Evolutionary conservation across 2,329 filamentous ascomycete species (phyloP).

Genomic region (Diplodia scrobiculata): DNA sequence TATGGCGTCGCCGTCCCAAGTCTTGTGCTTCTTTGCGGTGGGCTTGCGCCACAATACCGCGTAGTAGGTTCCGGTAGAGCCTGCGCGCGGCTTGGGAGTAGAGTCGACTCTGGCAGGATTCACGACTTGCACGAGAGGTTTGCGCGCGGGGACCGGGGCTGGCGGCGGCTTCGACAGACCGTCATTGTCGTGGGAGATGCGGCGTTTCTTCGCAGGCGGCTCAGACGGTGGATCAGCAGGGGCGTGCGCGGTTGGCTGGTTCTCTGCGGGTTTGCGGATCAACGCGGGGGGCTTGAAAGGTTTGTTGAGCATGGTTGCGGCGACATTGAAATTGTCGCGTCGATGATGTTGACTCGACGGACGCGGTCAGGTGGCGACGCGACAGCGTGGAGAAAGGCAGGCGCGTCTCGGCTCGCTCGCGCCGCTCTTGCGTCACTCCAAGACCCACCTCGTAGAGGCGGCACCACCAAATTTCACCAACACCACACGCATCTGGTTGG

Average conservation of each 20-base stretch:
- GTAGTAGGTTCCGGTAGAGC: constrained; percentile 46
- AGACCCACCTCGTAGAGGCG: background rate
- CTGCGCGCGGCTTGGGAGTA: constrained; percentile 1
- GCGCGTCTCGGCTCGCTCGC: background rate
- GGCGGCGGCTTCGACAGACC: constrained; percentile 31
- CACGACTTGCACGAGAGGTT: constrained; percentile 37
- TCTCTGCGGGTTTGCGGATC: constrained; percentile 31
- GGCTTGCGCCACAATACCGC: constrained; percentile 61
- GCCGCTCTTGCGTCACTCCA: constrained; percentile 4
- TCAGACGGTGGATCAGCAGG: constrained; percentile 32
- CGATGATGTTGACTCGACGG: background rate
- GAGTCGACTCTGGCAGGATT: constrained; percentile 36
- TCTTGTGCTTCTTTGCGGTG: constrained; percentile 73
- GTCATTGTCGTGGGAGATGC: constrained; percentile 41
- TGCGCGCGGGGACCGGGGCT: constrained; percentile 33
- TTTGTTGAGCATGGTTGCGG: constrained; percentile 35
- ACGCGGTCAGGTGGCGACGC: constrained; percentile 26
- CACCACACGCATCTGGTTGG: background rate
- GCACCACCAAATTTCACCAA: background rate
- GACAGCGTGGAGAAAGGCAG: background rate
- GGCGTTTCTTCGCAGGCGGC: constrained; percentile 49
- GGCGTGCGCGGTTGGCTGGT: constrained; percentile 29
- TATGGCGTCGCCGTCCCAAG: constrained; percentile 73
- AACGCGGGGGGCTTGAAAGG: constrained; percentile 44
- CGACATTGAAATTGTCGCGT: background rate